These are phyloP conservation scores for Saitozyma podzolica DNA, from an alignment of 768 basidiomycete genomes.

Conservation along the genomic window DNA sequence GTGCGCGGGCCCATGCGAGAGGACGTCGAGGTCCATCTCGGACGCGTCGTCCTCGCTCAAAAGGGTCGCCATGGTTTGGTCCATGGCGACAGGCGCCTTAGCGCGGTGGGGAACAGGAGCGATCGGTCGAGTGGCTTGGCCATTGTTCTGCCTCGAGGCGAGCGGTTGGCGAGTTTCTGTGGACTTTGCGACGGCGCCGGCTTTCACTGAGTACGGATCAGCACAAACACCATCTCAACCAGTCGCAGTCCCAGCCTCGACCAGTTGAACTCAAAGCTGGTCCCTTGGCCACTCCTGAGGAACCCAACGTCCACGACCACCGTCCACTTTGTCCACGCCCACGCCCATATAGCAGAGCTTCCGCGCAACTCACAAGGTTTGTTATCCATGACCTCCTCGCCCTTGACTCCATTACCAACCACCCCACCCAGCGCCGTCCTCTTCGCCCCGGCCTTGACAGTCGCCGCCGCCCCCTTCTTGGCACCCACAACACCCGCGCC, in stretches of 20 bases:
- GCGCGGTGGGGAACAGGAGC: conserved; percentile 39
- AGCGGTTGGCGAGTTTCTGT: conserved; percentile 37
- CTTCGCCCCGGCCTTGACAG: conserved; percentile 63
- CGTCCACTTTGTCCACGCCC: background rate
- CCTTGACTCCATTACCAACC: conserved; percentile 65
- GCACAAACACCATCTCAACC: background rate
- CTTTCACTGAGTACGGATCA: background rate
- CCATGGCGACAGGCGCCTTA: conserved; percentile 22
- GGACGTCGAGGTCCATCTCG: conserved; percentile 43
- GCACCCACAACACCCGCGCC: conserved; percentile 13
- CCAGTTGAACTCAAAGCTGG: no score
- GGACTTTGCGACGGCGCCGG: conserved; percentile 9
- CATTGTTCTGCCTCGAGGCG: conserved; percentile 30
- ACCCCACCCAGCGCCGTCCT: conserved; percentile 80
- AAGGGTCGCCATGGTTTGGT: conserved; percentile 16
- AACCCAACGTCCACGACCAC: background rate
- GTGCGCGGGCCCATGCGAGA: background rate
- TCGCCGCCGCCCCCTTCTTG: conserved; percentile 56
- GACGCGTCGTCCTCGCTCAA: conserved; percentile 33
- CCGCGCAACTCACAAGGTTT: conserved; percentile 27
- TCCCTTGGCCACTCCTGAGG: background rate
- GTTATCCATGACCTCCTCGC: conserved; percentile 29
- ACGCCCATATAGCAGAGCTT: background rate
- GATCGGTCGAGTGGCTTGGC: conserved; percentile 30
- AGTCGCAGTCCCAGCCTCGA: no score